Evolutionary conservation across 345 rosid species (phyloP), one percentile per base, ranked within the genome.

Genomic region (Syzygium aqueum): DNA sequence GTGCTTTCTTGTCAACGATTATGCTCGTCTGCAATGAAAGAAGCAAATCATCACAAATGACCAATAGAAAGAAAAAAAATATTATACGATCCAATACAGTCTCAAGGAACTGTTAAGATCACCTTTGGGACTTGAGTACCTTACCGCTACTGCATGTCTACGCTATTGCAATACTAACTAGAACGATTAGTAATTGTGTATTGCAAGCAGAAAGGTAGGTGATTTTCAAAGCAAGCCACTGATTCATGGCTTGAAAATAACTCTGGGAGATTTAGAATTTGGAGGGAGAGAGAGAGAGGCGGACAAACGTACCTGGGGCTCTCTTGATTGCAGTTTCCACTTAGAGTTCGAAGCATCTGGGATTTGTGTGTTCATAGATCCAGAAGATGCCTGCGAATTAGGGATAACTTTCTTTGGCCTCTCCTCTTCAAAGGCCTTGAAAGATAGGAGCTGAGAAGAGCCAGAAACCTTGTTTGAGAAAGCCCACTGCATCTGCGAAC

Each of bases 391-490:
- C 73, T 89, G 90, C 17, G 86, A 91, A 88, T 91, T 93, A 83
- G 88, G 89, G 87, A 88, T 92, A 86, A 89, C 61, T 84, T 93
- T 95, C 90, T 93, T 92, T 28, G 90, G 91, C 88, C 91, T 92
- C 52, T 94, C 94, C 54, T 95, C 98, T 86, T 87, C 92, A 87
- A 93, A 87, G 85, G 90, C 86, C 89, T 92, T 91, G 87, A 96
- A 96, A 80, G 97, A 89, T 92, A 90, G 90, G 86, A 88, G 59
- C 14, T 90, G 92, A 85, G 93, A 87, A 90, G 89, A 88, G 53
- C 92, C 89, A 56, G 92, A 90, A 57, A 90, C 90, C 89, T 91
- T 90, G 88, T 90, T 89, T n/a, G 89, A 57, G 85, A 92, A 91
- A 61, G 94, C 90, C 96, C 95, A 90, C 50, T 89, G 94, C 14